phyloP scores from a whole-genome alignment of 371 early-diverging fungal species.

The Catenaria anguillulae region DNA sequence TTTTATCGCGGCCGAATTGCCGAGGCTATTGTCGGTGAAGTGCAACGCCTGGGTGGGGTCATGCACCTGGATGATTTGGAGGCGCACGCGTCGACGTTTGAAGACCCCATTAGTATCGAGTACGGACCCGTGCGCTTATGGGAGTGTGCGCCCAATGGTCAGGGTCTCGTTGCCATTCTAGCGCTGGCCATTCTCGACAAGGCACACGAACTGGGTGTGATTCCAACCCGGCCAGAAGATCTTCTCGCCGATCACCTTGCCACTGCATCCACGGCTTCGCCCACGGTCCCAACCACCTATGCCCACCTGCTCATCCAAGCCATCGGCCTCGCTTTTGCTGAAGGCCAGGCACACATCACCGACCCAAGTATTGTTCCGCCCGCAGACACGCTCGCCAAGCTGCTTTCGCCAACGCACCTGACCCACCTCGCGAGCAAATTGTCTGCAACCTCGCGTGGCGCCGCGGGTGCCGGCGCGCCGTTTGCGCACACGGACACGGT shows the following conservation, averaged over 20 bases:
- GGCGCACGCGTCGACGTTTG: conserved; percentile 36
- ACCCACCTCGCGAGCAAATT: not conserved
- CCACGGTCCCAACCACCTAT: conserved; percentile 20
- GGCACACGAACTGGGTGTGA: conserved; percentile 27
- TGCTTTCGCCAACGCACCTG: not conserved
- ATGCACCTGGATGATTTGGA: conserved; percentile 56
- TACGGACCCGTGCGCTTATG: conserved; percentile 47
- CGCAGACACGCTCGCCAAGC: conserved; percentile 31
- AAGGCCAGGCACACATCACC: conserved; percentile 44
- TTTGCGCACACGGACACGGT: conserved; percentile 49
- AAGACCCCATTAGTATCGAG: conserved; percentile 47
- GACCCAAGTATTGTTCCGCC: conserved; percentile 49
- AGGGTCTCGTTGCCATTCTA: conserved; percentile 53
- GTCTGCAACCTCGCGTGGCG: not conserved
- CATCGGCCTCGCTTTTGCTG: conserved; percentile 59
- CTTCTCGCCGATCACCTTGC: conserved; percentile 29
- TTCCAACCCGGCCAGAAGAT: conserved; percentile 21
- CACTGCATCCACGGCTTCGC: not conserved
- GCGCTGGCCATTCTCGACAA: conserved; percentile 54
- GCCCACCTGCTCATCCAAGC: conserved; percentile 52
- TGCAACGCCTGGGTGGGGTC: conserved; percentile 48
- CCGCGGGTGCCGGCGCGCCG: conserved; percentile 33
- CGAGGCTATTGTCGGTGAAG: conserved; percentile 46
- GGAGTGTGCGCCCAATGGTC: conserved; percentile 68
- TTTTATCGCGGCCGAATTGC: conserved; percentile 72